These are phyloP conservation scores for Malus sylvestris DNA, from an alignment of 306 rosid species.

Conservation along the genomic window DNA sequence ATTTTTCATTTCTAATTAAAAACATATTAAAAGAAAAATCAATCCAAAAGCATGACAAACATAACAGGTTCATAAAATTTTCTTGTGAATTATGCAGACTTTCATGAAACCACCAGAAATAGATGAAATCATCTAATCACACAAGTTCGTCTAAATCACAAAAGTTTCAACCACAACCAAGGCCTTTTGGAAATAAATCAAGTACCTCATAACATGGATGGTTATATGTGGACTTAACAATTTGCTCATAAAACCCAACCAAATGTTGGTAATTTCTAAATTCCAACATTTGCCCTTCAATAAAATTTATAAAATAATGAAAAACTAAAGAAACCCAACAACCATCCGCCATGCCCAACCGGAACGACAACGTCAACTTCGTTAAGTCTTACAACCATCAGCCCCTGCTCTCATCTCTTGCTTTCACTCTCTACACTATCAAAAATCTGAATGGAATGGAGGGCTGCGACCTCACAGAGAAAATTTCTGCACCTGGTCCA, in stretches of 20 bases:
- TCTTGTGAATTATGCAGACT: slow-evolving; percentile 7
- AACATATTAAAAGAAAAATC: background rate
- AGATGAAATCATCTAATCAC: background rate
- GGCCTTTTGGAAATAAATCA: background rate
- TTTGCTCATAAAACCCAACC: background rate
- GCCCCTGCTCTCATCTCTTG: background rate
- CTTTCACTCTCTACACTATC: background rate
- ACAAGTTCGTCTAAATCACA: background rate
- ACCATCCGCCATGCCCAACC: background rate
- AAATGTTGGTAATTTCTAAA: background rate
- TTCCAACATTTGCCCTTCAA: background rate
- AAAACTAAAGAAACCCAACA: background rate
- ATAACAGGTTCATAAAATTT: background rate
- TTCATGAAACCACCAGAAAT: background rate
- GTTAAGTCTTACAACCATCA: background rate
- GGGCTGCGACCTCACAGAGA: background rate
- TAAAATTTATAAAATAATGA: background rate
- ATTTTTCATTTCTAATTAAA: background rate
- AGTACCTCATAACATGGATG: background rate
- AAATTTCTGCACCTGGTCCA: background rate
- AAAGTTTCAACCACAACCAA: background rate
- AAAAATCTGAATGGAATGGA: background rate
- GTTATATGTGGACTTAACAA: background rate
- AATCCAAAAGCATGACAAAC: slow-evolving; percentile 1
- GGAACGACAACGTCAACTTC: background rate